Evolutionary conservation across 495 filamentous ascomycete species (phyloP), one percentile per base, ranked within the genome.

Genomic region (Tuber brumale): DNA sequence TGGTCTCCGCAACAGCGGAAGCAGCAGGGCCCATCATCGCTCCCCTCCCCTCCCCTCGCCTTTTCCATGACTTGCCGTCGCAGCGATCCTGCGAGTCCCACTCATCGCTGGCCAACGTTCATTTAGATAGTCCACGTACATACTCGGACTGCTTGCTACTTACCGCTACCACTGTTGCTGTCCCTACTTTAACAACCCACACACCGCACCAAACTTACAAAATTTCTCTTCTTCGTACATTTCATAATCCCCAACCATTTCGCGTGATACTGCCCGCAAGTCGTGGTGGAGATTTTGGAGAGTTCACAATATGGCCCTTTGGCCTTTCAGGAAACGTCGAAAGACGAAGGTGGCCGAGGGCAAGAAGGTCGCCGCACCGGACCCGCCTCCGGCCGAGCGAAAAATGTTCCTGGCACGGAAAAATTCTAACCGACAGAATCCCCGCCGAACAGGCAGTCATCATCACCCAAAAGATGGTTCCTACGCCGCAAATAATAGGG

Each of bases 271-370:
- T 51, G 70, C 46, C 77, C 70, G 51, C 77, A 80, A 79, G 70
- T 71, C 71, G 76, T 75, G 78, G 78, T 80, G 78, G 78, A 79
- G 77, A 71, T 66, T 69, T 44, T 79, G 77, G 76, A 79, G 78
- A 69, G 73, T 77, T 80, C 72, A 72, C 70, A 72, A 81, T 31
- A 82, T 82, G 81, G 75, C 80, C 72, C 72, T 82, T 27, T 82
- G 81, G 81, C 81, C 81, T 44, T 82, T 82, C 43, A 82, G 75
- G 71, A 80, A 80, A n/a, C 81, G 81, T 72, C 72, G 75, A 72
- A 82, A 82, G 80, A 80, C 80, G 51, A 82, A 80, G 45, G 71
- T 74, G 31, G 80, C 71, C 44, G 81, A 82, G 45, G 80, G 73
- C 31, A 82, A 80, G 75, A 75, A 72, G 18, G 72, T 75, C 19